These are phyloP conservation scores for Coemansia javaensis DNA, from an alignment of 192 early-diverging fungal species.

Conservation along the genomic window DNA sequence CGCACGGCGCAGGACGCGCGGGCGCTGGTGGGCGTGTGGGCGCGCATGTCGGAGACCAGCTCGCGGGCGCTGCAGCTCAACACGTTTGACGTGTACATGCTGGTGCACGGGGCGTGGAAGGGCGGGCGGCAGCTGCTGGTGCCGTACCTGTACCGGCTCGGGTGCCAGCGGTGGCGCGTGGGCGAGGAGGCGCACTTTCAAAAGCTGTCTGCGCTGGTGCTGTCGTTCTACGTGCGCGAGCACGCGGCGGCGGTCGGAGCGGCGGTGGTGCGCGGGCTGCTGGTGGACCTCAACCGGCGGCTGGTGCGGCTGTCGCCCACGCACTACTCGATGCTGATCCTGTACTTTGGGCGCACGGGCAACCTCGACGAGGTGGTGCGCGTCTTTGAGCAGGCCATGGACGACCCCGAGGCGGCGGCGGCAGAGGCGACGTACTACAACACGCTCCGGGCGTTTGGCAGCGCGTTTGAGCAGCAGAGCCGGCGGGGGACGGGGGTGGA, in stretches of 20 bases:
- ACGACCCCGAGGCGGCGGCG: constrained; percentile 13
- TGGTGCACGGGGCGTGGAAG: constrained; percentile 47
- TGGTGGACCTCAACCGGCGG: constrained; percentile 34
- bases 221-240: constrained; percentile 43
- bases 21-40: constrained; percentile 16
- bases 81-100: constrained; percentile 29
- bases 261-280: constrained; percentile 10
- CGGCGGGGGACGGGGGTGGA: not conserved
- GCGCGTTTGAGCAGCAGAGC: constrained; percentile 4
- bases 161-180: constrained; percentile 8
- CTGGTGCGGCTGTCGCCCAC: constrained; percentile 18
- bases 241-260: constrained; percentile 9
- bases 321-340: constrained; percentile 43
- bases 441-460: constrained; percentile 27
- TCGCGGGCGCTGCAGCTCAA: constrained; percentile 11
- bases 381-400: constrained; percentile 36
- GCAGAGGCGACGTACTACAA: constrained; percentile 40
- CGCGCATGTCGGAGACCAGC: constrained; percentile 21
- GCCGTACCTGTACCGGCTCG: constrained; percentile 34
- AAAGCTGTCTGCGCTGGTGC: constrained; percentile 28
- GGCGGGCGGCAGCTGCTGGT: constrained; percentile 23
- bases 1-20: constrained; percentile 17
- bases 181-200: constrained; percentile 19
- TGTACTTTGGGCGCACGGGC: constrained; percentile 32
- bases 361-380: constrained; percentile 28